Evolutionary conservation across 257 asterid species (phyloP), one percentile per base, ranked within the genome.

Genomic region (Linaria vulgaris): DNA sequence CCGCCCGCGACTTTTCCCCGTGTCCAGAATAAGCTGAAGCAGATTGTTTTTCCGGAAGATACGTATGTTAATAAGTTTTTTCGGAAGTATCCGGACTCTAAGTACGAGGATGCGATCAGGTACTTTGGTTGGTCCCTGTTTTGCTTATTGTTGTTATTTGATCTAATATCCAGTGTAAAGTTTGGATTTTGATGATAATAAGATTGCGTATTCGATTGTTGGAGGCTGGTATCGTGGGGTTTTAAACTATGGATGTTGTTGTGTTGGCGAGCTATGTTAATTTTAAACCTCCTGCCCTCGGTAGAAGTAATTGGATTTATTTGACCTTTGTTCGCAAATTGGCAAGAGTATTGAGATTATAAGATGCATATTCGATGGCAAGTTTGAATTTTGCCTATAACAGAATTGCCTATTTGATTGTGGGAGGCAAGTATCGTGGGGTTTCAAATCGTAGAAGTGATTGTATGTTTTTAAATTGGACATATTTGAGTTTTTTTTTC

Each of bases 1-100:
- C 97, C 99, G 6, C 99, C 99, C 8, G 86, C 87, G 19, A 78
- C 88, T 1, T 92, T 92, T 76, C 96, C 88, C 25, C 85, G 88
- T 9, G 80, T 90, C 0, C 85, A 92, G 82, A 76, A 71, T 19
- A 89, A 83, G 79, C 76, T 92, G 9, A 81, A 74, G 77, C 83
- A 69, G 13, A 83, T 92, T n/a, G 65, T 68, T 23, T 65, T 92
- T 2, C 95, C 99, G 2, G 99, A 89, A 79, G 99, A 92, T 79
- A 67, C 72, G 58, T 92, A 85, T 65, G 75, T 92, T 24, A 82
- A 69, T 53, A 87, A 76, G 79, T 92, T 92, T 72, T 82, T 74
- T 59, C 69, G 76, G 53, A 92, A 78, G 82, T 83, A 89, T 64
- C 94, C 91, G 10, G 83, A 85, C 59, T 79, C 97, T 9, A 83